A percentile compares a stretch with the other conserved stretches of the same genome.
Evolutionary conservation across 108 stramenopile genomes (phyloP).

Genomic region (Seminavis robusta): DNA sequence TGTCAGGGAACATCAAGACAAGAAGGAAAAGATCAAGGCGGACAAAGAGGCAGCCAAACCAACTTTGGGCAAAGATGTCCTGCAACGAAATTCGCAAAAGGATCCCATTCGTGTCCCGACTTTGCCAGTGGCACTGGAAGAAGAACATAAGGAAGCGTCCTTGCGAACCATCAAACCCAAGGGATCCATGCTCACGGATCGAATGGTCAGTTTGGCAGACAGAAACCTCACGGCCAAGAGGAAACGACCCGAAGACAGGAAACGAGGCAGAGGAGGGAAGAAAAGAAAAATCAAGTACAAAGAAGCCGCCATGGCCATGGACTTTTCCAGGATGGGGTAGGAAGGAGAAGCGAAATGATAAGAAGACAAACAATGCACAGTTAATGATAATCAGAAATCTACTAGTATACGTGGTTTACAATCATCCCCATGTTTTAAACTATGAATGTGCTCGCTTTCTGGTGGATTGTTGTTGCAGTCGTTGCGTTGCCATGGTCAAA

Average conservation of each 20-base stretch:
- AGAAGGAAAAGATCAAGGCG: slow-evolving; percentile 15
- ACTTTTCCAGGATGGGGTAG: too few relatives aligned
- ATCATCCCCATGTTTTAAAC: too few relatives aligned
- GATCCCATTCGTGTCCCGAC: slow-evolving; percentile 74
- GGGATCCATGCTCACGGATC: slow-evolving; percentile 74
- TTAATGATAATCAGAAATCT: too few relatives aligned
- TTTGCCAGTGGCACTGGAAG: slow-evolving; percentile 72
- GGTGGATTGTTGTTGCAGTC: too few relatives aligned
- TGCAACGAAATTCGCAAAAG: slow-evolving; percentile 30
- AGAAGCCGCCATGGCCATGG: too few relatives aligned
- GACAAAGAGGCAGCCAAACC: slow-evolving; percentile 27
- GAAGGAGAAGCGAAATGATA: too few relatives aligned
- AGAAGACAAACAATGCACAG: too few relatives aligned
- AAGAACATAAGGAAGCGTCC: slow-evolving; percentile 52
- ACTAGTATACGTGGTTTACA: too few relatives aligned
- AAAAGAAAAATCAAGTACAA: slow-evolving; percentile 42
- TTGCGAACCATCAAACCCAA: slow-evolving; percentile 76
- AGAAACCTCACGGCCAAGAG: slow-evolving; percentile 73
- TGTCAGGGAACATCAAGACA: slow-evolving; percentile 18
- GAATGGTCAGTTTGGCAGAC: slow-evolving; percentile 69
- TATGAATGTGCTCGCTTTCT: too few relatives aligned
- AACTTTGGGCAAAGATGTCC: slow-evolving; percentile 51
- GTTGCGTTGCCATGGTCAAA: too few relatives aligned
- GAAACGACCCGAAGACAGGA: slow-evolving; percentile 61
- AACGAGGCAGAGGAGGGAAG: too few relatives aligned